Conservation (phyloP, 108 stramenopile species). For the Schizochytrium sp. region DNA sequence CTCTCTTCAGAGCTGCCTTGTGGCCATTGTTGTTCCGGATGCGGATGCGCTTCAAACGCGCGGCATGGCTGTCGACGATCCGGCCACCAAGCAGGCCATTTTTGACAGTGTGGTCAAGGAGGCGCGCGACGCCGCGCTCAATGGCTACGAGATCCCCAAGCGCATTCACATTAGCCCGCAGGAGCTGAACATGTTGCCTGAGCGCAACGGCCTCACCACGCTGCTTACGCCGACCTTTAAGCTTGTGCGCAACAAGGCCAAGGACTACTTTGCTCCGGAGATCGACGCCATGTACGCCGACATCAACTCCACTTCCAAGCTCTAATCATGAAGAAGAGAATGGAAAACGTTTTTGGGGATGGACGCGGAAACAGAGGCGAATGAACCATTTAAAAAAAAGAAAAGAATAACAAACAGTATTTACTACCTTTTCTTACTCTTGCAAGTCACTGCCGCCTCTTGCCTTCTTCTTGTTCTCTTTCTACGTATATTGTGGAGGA, state of each 20-base stretch:
- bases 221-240: slow-evolving; percentile 93
- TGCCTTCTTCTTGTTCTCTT: no score
- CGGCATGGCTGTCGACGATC: slow-evolving; percentile 34
- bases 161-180: slow-evolving; percentile 58
- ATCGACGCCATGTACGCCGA: slow-evolving; percentile 68
- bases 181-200: background rate
- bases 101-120: background rate
- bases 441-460: no score
- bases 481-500: no score
- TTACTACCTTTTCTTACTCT: no score
- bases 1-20: slow-evolving; percentile 72
- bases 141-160: slow-evolving; percentile 62
- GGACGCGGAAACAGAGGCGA: no score
- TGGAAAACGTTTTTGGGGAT: no score
- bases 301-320: background rate
- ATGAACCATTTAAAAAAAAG: no score
- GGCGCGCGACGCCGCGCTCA: background rate
- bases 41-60: slow-evolving; percentile 58
- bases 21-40: slow-evolving; percentile 84
- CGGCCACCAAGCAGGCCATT: background rate
- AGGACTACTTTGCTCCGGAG: slow-evolving; percentile 60
- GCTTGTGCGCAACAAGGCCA: slow-evolving; percentile 77
- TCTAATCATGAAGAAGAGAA: background rate
- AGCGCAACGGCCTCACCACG: slow-evolving; percentile 57
- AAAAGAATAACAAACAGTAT: no score